These are phyloP conservation scores for Kodamaea plutei DNA, from an alignment of 1,139 yeast genomes.

Conservation along the genomic window DNA sequence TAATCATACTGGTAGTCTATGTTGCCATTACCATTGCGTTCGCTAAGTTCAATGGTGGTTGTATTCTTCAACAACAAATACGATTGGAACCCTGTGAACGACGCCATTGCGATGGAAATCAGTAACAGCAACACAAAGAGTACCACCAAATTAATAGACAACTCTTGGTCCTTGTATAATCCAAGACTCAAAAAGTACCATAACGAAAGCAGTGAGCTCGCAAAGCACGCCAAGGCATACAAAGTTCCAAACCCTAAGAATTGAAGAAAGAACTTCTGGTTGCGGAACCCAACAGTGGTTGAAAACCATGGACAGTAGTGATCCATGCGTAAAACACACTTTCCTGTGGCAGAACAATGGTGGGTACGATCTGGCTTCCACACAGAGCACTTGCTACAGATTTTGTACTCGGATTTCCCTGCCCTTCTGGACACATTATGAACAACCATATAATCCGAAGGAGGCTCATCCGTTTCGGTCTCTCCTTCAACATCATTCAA, in stretches of 20 bases:
- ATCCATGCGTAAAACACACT: slow-evolving; percentile 75
- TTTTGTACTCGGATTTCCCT: slow-evolving; percentile 36
- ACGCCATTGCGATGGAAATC: slow-evolving; percentile 57
- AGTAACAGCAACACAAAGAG: slow-evolving; percentile 57
- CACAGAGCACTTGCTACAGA: slow-evolving; percentile 67
- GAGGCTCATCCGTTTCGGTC: slow-evolving; percentile 25
- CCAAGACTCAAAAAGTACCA: slow-evolving; percentile 49
- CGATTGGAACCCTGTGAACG: slow-evolving; percentile 57
- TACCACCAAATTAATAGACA: slow-evolving; percentile 60
- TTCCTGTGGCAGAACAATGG: slow-evolving; percentile 73
- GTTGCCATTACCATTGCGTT: slow-evolving; percentile 28
- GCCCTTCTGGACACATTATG: slow-evolving; percentile 13
- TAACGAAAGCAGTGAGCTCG: slow-evolving; percentile 4
- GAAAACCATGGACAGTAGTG: slow-evolving; percentile 99
- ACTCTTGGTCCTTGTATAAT: slow-evolving; percentile 26
- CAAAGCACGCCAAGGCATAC: slow-evolving; percentile 24
- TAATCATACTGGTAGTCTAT: slow-evolving; percentile 36
- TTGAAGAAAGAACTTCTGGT: slow-evolving; percentile 78
- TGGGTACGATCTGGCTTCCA: slow-evolving; percentile 97
- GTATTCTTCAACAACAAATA: slow-evolving; percentile 58
- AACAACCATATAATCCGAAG: slow-evolving; percentile 33
- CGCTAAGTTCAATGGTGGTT: slow-evolving; percentile 83
- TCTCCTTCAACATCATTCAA: too few relatives aligned
- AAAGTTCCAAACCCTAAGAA: slow-evolving; percentile 57
- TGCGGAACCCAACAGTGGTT: slow-evolving; percentile 76